Evolutionary conservation across 805 yeast genomes (phyloP), one percentile per base, ranked within the genome.

Genomic region (Saccharomyces jurei): DNA sequence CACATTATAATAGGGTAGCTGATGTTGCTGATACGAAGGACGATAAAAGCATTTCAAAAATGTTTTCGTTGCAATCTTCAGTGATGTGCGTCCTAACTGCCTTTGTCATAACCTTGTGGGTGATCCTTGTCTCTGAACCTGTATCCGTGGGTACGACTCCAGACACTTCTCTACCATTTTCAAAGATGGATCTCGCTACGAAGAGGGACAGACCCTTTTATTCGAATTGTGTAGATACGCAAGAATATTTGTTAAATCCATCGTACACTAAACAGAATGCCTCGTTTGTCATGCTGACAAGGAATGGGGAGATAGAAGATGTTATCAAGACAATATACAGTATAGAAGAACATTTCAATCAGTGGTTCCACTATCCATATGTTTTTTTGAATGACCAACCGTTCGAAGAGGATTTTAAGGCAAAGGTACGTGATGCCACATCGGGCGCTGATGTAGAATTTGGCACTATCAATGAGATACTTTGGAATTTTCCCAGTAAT

Each of bases 301-400:
- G 97, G 57, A 90, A 92, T 66, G 73, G 80, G 3, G 98, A 92
- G 64, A 56, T 89, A 1, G 78, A 81, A 2, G 95, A 87, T n/a
- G 96, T 89, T 1, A 63, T 87, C 1, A 75, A 78, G 54, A 83
- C 94, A 2, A 82, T 92, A 78, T 70, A 74, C 30, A 82, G 91
- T 2, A 65, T 94, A 53, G 98, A 92, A 67, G 76, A 88, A 27
- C 96, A 86, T 67, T 92, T 91, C 73, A 92, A 92, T 68, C 91
- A 91, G 63, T 89, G 96, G 96, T 94, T 78, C 69, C 80, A 86
- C 60, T 94, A 94, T 67, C 97, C 97, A 0, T 94, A 96, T 84
- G 85, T 89, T 1, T 89, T 94, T 62, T 70, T 94, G 21, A 92
- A 91, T 66, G 89, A 92, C 68, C 90, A 80, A 55, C 83, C 81